Conservation (phyloP, 805 yeast species). For the Wickerhamiella kazuoi region DNA sequence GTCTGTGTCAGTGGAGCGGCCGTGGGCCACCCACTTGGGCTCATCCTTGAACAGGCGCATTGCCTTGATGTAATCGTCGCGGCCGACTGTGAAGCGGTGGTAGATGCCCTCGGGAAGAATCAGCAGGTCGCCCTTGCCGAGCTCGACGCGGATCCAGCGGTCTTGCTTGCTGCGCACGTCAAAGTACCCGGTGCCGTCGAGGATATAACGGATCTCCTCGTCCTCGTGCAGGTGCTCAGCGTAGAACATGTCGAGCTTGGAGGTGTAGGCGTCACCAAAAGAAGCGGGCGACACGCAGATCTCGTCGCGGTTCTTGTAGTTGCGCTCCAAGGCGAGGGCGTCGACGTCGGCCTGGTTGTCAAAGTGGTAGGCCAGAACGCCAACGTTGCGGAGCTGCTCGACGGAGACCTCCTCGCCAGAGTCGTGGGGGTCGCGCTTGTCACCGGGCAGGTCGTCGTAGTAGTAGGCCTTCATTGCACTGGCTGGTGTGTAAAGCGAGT, state of each 20-base stretch:
- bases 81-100: constrained; percentile 74
- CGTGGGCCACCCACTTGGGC: constrained; percentile 88
- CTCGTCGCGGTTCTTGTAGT: constrained; percentile 65
- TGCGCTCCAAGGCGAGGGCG: constrained; percentile 45
- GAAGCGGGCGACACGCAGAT: constrained; percentile 42
- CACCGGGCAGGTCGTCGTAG: constrained; percentile 13
- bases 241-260: constrained; percentile 53
- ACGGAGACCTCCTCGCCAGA: constrained; percentile 41
- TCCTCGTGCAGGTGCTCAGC: constrained; percentile 89
- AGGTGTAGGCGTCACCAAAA: constrained; percentile 44
- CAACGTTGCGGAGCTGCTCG: constrained; percentile 37
- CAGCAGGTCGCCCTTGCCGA: constrained; percentile 41
- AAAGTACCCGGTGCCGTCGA: constrained; percentile 83
- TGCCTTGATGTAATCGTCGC: constrained; percentile 49
- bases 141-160: constrained; percentile 60
- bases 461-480: constrained; percentile 11
- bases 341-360: constrained; percentile 39
- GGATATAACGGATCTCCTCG: constrained; percentile 81
- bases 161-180: constrained; percentile 55
- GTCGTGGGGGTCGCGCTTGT: constrained; percentile 14
- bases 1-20: constrained; percentile 37
- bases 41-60: constrained; percentile 77
- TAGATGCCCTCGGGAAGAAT: constrained; percentile 80
- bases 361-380: constrained; percentile 47
- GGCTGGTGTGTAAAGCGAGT: not conserved